A percentile compares a stretch with the other conserved stretches of the same genome.
Conservation (phyloP, 352 stramenopile species). For the Pythium oligandrum region DNA sequence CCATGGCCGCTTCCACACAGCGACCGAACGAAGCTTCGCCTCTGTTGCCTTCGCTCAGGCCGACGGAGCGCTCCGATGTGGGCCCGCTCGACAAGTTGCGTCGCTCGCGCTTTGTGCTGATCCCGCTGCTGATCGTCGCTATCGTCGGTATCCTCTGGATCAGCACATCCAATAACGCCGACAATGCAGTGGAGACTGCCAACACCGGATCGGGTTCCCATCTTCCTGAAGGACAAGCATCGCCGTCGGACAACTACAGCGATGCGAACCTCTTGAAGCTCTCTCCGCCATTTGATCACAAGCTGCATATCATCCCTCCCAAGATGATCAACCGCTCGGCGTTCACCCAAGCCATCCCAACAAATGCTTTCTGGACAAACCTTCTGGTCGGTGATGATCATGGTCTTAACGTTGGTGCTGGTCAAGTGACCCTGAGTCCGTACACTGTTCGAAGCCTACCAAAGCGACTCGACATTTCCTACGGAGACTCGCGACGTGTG, state of each 20-base stretch:
- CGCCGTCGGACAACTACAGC: conserved; percentile 10
- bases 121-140: conserved; percentile 45
- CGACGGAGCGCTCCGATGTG: conserved; percentile 7
- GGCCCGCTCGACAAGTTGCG: conserved; percentile 20
- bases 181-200: neutral
- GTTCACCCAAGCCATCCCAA: conserved; percentile 60
- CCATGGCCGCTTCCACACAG: neutral
- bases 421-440: conserved; percentile 74
- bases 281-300: conserved; percentile 46
- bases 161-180: conserved; percentile 7
- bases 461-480: conserved; percentile 73
- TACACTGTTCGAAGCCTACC: conserved; percentile 75
- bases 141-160: conserved; percentile 42
- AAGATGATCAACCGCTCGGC: conserved; percentile 42
- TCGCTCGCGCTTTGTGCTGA: conserved; percentile 45
- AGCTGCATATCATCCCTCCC: conserved; percentile 52
- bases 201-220: no score
- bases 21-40: conserved; percentile 46
- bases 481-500: conserved; percentile 72
- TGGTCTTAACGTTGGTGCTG: conserved; percentile 61
- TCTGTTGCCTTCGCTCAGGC: conserved; percentile 27
- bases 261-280: conserved; percentile 51
- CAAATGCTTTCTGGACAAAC: conserved; percentile 90
- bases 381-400: conserved; percentile 74
- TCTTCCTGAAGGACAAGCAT: conserved; percentile 2